These are phyloP conservation scores for Trichoderma citrinoviride DNA, from an alignment of 2,329 filamentous ascomycete genomes.

Conservation along the genomic window DNA sequence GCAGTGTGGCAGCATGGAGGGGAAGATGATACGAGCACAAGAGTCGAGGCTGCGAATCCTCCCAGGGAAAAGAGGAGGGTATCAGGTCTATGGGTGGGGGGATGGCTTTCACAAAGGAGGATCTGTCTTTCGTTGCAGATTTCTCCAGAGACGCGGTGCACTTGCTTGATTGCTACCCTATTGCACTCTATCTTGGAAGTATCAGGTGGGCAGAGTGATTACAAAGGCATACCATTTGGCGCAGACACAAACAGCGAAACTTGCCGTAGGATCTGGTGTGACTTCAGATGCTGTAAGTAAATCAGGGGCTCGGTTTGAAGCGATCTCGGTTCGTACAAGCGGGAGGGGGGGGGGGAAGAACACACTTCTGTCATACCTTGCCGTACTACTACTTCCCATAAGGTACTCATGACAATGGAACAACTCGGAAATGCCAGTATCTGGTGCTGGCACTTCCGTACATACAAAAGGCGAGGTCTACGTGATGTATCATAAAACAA, in stretches of 20 bases:
- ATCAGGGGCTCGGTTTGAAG: conserved; percentile 10
- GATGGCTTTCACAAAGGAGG: not conserved
- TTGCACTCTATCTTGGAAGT: not conserved
- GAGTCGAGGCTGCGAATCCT: no score
- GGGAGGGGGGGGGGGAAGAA: not conserved
- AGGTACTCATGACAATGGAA: no score
- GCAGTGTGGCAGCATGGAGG: not conserved
- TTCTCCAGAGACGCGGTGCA: no score
- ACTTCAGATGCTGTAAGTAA: conserved; percentile 1
- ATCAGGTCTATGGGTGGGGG: not conserved
- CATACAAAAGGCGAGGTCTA: no score
- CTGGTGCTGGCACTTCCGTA: no score
- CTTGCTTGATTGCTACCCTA: not conserved
- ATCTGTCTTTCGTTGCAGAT: not conserved
- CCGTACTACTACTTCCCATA: no score
- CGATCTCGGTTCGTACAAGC: conserved; percentile 11
- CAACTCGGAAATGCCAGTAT: not conserved
- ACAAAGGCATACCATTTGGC: no score
- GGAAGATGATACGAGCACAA: no score
- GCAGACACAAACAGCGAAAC: no score
- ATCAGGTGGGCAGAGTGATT: not conserved
- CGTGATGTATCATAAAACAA: no score
- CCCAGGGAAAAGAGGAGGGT: no score
- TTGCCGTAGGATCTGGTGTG: conserved; percentile 4
- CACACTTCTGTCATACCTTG: not conserved